Evolutionary conservation across 805 yeast genomes (phyloP), one percentile per base, ranked within the genome.

Genomic region (Yamadazyma philogaea): DNA sequence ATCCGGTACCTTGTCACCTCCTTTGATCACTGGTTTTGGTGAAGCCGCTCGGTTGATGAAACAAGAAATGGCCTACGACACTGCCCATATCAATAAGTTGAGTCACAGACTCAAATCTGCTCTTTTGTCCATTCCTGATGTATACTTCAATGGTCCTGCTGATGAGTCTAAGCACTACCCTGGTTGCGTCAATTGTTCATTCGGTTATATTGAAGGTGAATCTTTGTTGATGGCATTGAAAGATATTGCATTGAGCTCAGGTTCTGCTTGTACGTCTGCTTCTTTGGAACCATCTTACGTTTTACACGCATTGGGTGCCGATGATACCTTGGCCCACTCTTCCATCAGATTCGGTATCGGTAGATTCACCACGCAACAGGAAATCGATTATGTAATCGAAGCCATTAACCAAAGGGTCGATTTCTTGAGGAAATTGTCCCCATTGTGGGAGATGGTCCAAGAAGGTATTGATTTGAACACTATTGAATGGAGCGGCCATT

Each of bases 401-500:
- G 96, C 96, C 11, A 87, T 93, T 45, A 74, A 79, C 43, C 90
- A 87, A 62, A 81, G 97, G 66, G 98, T 93, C 42, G 83, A 82
- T 50, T 88, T 88, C 68, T 77, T 93, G 61, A 81, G 99, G 67
- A 91, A 89, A 59, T 75, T 93, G 68, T 82, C 93, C 44, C 99
- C 99, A 37, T 74, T 93, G 56, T 93, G 98, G 98, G 99, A 93
- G 71, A 90, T 93, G 98, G 96, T 88, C 44, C 96, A 93, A 67
- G 98, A 93, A 52, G 99, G 99, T 53, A 91, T 93, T 57, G 99
- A 93, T 61, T 74, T 93, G 63, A 78, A 84, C 58, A 77, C 95
- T 26, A 93, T 93, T 57, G 95, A 93, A 70, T 93, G 99, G 99
- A 87, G 96, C 46, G 98, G 96, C 51, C 99, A 93, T 68, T 93